These are phyloP conservation scores for Paraleonurus japonicus DNA, from an alignment of 257 asterid species.

Conservation along the genomic window DNA sequence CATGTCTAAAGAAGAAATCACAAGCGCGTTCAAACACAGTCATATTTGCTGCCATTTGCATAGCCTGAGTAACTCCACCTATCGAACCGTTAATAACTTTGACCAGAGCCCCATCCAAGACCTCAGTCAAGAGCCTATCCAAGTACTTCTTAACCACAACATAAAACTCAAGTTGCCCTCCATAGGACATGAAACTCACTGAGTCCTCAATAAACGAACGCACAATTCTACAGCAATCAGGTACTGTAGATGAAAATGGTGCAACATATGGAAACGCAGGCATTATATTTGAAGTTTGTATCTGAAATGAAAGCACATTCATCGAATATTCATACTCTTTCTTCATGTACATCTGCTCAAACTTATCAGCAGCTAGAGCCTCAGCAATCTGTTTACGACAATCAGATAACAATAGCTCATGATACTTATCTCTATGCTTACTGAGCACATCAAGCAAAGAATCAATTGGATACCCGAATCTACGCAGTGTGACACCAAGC, in stretches of 20 bases:
- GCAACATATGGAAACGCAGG: conserved; percentile 98
- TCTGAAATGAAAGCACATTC: conserved; percentile 91
- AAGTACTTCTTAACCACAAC: conserved; percentile 90
- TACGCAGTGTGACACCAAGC: conserved; percentile 89
- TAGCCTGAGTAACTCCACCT: conserved; percentile 81
- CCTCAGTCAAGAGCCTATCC: conserved; percentile 87
- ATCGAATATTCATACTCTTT: conserved; percentile 91
- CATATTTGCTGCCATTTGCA: conserved; percentile 99
- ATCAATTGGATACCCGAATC: conserved; percentile 88
- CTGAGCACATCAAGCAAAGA: conserved; percentile 91
- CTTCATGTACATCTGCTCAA: conserved; percentile 98
- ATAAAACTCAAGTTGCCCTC: conserved; percentile 89
- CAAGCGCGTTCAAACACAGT: conserved; percentile 96
- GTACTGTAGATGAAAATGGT: conserved; percentile 89
- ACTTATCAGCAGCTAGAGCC: conserved; percentile 85
- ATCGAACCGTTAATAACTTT: conserved; percentile 67
- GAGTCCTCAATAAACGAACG: conserved; percentile 94
- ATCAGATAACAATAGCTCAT: conserved; percentile 82
- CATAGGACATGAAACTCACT: conserved; percentile 89
- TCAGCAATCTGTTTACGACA: conserved; percentile 89
- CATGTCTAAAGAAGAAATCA: conserved; percentile 94
- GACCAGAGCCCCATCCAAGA: conserved; percentile 75
- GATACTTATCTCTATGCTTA: conserved; percentile 93
- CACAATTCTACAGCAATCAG: conserved; percentile 96
- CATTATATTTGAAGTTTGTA: conserved; percentile 88